Percentiles rank a stretch among this genome's conserved stretches.
Evolutionary conservation across 106 monocot genomes (phyloP).

Genomic region (Cymbidium sinense): DNA sequence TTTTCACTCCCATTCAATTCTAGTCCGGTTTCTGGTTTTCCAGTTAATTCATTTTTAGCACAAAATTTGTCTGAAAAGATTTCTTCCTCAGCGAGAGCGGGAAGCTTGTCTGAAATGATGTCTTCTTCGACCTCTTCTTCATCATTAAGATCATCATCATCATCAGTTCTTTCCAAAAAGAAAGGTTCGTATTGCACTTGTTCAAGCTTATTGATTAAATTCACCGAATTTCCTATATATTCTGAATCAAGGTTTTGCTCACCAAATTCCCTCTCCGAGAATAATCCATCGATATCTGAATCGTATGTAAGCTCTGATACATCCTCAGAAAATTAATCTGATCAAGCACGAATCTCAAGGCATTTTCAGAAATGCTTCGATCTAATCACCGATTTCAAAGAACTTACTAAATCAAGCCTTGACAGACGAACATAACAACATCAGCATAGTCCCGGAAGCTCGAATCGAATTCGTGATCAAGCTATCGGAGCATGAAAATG

Average conservation of each 20-base stretch:
- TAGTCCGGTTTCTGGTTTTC: background rate
- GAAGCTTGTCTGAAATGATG: background rate
- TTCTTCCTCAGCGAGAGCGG: background rate
- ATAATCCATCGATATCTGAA: slow-evolving; percentile 40
- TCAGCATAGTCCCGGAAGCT: too few relatives aligned
- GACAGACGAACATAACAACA: too few relatives aligned
- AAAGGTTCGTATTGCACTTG: background rate
- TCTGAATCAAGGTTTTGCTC: slow-evolving; percentile 1
- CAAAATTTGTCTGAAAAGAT: background rate
- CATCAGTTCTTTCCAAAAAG: background rate
- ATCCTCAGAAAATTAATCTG: too few relatives aligned
- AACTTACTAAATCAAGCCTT: too few relatives aligned
- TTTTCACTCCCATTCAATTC: background rate
- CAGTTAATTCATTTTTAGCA: slow-evolving; percentile 1
- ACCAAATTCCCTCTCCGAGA: slow-evolving; percentile 38
- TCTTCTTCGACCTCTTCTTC: background rate
- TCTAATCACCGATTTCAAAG: too few relatives aligned
- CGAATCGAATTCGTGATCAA: too few relatives aligned
- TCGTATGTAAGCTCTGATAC: slow-evolving; percentile 28
- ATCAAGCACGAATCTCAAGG: too few relatives aligned
- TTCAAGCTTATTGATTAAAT: background rate
- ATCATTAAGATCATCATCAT: background rate
- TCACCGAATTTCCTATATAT: background rate
- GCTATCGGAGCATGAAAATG: too few relatives aligned
- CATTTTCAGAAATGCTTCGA: too few relatives aligned